phyloP scores from a whole-genome alignment of 164 flowering plant genomes.

The Dillenia suffruticosa region DNA sequence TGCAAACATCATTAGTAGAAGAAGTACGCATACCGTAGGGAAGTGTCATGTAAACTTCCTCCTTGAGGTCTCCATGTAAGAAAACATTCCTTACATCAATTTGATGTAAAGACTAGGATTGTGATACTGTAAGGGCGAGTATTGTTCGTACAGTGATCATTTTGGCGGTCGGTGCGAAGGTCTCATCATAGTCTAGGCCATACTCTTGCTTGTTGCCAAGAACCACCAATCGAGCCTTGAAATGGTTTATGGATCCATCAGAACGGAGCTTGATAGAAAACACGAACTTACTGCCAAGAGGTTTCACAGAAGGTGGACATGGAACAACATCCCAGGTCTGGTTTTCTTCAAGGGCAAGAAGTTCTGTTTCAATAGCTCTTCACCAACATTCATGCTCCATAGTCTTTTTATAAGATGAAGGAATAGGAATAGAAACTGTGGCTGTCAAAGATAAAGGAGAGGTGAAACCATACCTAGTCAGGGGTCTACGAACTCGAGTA shows the following conservation, averaged over 20 bases:
- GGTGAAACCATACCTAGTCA: constrained; percentile 1
- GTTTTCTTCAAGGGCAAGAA: background rate
- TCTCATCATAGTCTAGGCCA: no score
- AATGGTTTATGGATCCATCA: background rate
- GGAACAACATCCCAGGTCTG: no score
- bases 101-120: background rate
- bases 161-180: no score
- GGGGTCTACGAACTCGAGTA: background rate
- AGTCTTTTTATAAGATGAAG: background rate
- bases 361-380: background rate
- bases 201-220: no score
- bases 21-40: background rate
- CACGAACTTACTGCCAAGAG: background rate
- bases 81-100: constrained; percentile 2
- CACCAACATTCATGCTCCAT: constrained; percentile 2
- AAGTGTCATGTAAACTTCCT: background rate
- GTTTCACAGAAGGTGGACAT: background rate
- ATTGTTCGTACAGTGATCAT: constrained; percentile 5
- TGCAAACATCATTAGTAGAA: background rate
- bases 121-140: background rate
- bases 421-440: background rate
- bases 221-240: background rate
- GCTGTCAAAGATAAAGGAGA: background rate
- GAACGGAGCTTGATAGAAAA: no score
- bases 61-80: background rate